Evolutionary conservation across 306 rosid genomes (phyloP).

Genomic region (Quercus alba): DNA sequence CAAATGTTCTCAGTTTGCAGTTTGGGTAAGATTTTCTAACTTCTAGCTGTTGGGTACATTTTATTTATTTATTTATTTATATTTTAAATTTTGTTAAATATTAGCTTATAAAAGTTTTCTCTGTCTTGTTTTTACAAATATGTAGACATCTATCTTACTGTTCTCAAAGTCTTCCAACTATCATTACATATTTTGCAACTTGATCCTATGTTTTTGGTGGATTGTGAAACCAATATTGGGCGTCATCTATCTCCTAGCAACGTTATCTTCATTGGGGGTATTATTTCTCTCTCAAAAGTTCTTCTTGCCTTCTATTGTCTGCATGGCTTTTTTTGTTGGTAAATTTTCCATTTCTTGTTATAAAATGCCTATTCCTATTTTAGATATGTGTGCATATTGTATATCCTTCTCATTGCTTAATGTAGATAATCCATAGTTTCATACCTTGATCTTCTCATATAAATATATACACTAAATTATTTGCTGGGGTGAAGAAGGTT

Average conservation of each 20-base stretch:
- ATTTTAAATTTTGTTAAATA: not conserved
- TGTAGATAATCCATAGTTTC: not conserved
- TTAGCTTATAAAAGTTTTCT: slow-evolving; percentile 6
- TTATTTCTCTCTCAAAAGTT: slow-evolving; percentile 4
- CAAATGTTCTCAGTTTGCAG: slow-evolving; percentile 64
- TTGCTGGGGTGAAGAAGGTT: not conserved
- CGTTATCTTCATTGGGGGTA: slow-evolving; percentile 56
- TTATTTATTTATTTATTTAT: no score
- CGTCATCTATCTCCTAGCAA: slow-evolving; percentile 41
- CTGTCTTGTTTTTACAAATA: slow-evolving; percentile 13
- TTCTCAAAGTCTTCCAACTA: slow-evolving; percentile 47
- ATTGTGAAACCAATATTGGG: slow-evolving; percentile 54
- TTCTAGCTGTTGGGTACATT: slow-evolving; percentile 6
- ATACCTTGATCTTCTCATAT: not conserved
- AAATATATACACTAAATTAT: not conserved
- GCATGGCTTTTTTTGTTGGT: not conserved
- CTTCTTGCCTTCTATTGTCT: slow-evolving; percentile 1
- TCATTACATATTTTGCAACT: slow-evolving; percentile 39
- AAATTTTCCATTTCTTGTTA: slow-evolving; percentile 10
- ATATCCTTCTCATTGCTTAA: not conserved
- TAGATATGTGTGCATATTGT: not conserved
- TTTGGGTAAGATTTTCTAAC: slow-evolving; percentile 64
- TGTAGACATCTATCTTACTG: slow-evolving; percentile 57
- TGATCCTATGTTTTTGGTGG: slow-evolving; percentile 78
- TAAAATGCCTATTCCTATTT: not conserved